Evolutionary conservation across 495 filamentous ascomycete genomes (phyloP).

Genomic region (Physcia stellaris): DNA sequence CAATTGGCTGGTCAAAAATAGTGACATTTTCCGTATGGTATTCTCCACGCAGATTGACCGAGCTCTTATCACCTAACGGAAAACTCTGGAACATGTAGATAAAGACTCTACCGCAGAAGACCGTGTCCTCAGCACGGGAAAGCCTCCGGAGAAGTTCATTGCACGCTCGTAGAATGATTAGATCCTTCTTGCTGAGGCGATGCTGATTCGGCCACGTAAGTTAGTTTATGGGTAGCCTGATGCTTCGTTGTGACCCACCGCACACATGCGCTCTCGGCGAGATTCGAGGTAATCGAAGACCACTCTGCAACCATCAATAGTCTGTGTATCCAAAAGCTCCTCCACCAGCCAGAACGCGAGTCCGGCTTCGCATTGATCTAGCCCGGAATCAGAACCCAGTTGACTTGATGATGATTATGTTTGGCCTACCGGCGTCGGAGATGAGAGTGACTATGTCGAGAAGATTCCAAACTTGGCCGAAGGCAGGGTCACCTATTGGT

Average conservation of each 20-base stretch:
- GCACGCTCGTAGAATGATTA: conserved; percentile 80
- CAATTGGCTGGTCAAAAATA: conserved; percentile 46
- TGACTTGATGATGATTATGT: conserved; percentile 1
- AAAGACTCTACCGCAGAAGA: conserved; percentile 92
- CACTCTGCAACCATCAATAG: conserved; percentile 74
- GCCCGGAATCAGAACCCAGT: no score
- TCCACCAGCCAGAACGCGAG: conserved; percentile 84
- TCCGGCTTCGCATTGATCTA: conserved; percentile 71
- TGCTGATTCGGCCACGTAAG: conserved; percentile 28
- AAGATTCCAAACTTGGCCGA: conserved; percentile 81
- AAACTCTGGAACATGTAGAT: conserved; percentile 98
- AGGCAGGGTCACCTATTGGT: conserved; percentile 57
- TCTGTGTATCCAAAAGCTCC: conserved; percentile 90
- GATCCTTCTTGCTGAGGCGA: conserved; percentile 70
- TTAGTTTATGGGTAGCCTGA: background rate
- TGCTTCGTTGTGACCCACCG: conserved; percentile 26
- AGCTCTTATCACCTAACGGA: conserved; percentile 87
- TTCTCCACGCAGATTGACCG: conserved; percentile 90
- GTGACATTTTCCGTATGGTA: conserved; percentile 95
- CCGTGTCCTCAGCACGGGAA: conserved; percentile 87
- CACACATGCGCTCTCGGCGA: conserved; percentile 69
- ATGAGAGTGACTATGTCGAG: conserved; percentile 79
- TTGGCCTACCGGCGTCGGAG: conserved; percentile 61
- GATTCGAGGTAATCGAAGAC: conserved; percentile 94
- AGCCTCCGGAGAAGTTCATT: conserved; percentile 88